A percentile compares a stretch with the other conserved stretches of the same genome.
Conservation (phyloP, 768 basidiomycete species). For the Suillus weaverae region DNA sequence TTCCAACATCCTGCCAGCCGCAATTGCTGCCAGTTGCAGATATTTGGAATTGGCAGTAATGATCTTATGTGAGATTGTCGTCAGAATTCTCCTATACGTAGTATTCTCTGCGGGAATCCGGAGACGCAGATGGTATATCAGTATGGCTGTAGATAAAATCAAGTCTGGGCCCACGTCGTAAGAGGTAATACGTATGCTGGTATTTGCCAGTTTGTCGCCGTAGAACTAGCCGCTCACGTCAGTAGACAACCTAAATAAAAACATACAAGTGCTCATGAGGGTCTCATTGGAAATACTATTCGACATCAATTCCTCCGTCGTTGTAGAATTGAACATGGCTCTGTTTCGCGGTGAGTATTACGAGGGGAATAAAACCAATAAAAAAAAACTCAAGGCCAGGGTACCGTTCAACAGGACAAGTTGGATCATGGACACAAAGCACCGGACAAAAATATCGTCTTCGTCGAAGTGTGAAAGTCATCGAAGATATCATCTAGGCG, state of each 20-base stretch:
- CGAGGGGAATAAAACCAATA: not conserved
- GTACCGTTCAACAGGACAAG: not conserved
- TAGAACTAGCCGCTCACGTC: not conserved
- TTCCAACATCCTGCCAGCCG: constrained; percentile 34
- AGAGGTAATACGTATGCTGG: constrained; percentile 18
- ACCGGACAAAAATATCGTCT: not conserved
- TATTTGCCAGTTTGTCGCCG: not conserved
- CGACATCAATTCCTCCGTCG: not conserved
- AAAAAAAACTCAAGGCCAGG: not conserved
- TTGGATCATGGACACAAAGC: not conserved
- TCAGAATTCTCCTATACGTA: constrained; percentile 44
- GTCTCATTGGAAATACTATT: not conserved
- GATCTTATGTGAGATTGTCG: constrained; percentile 43
- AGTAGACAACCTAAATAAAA: not conserved
- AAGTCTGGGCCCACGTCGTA: constrained; percentile 56
- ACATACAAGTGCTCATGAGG: not conserved
- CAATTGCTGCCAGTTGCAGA: constrained; percentile 41
- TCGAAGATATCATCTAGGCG: constrained; percentile 27
- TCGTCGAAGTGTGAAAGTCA: constrained; percentile 23
- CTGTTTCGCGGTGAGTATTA: not conserved
- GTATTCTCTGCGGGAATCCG: constrained; percentile 39
- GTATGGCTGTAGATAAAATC: constrained; percentile 40
- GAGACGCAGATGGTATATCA: constrained; percentile 45
- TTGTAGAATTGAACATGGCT: not conserved
- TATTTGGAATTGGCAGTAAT: constrained; percentile 38